Conservation (phyloP, 2,329 filamentous ascomycete species). For the Colletotrichum liaoningense region DNA sequence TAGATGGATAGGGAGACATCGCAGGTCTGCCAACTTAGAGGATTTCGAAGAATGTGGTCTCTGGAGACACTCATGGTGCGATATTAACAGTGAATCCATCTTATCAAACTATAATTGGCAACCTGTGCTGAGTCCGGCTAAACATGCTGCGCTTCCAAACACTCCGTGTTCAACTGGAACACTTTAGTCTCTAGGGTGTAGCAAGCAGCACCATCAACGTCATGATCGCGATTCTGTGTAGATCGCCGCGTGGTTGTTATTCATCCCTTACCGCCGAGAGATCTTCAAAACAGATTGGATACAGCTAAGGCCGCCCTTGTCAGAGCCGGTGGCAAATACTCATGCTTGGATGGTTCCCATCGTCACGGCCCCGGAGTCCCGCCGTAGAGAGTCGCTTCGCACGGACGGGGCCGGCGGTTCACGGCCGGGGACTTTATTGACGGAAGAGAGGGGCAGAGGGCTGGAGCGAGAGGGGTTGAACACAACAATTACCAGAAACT, state of each 20-base stretch:
- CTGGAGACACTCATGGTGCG: neutral
- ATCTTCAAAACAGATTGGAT: constrained; percentile 7
- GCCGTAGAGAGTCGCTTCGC: constrained; percentile 8
- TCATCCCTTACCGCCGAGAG: neutral
- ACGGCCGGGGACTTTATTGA: constrained; percentile 2
- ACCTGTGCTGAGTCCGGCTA: neutral
- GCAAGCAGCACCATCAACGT: neutral
- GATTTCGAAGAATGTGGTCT: neutral
- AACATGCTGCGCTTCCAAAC: neutral
- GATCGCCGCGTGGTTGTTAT: neutral
- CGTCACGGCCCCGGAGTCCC: neutral
- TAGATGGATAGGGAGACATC: neutral
- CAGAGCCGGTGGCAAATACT: constrained; percentile 16
- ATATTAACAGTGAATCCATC: neutral
- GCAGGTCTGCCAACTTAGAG: neutral
- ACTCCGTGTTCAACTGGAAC: neutral
- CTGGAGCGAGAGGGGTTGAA: neutral
- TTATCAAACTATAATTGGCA: no score
- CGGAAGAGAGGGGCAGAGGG: neutral
- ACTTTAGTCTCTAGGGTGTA: neutral
- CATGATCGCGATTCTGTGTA: neutral
- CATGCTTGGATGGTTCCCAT: neutral
- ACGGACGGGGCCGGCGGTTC: constrained; percentile 30
- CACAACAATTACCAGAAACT: neutral
- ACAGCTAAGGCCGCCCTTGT: neutral